Evolutionary conservation across 129 eudicot genomes (phyloP).

Genomic region (Arctium lappa): DNA sequence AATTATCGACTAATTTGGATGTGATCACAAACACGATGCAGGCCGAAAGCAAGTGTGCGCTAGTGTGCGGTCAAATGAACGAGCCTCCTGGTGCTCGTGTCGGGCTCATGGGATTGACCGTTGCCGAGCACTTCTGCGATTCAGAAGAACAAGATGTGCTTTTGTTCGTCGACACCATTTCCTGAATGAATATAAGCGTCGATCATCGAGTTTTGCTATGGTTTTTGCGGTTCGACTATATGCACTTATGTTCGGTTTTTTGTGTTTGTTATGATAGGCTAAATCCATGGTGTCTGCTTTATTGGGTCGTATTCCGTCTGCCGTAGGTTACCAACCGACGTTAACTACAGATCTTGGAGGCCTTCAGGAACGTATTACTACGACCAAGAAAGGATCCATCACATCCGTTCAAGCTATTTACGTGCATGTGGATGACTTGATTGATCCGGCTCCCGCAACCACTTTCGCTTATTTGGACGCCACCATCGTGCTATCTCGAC

Average conservation of each 20-base stretch:
- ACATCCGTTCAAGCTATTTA: slow-evolving; percentile 98
- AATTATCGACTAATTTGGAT: no score
- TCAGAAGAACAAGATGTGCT: slow-evolving; percentile 99
- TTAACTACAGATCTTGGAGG: slow-evolving; percentile 99
- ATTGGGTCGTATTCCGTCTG: slow-evolving; percentile 98
- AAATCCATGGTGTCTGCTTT: slow-evolving; percentile 99
- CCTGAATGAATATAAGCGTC: slow-evolving; percentile 28
- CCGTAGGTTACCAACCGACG: slow-evolving; percentile 98
- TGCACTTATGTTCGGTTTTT: not conserved
- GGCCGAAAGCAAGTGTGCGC: slow-evolving; percentile 97
- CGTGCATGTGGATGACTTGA: slow-evolving; percentile 99
- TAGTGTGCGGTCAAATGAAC: slow-evolving; percentile 98
- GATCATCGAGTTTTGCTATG: not conserved
- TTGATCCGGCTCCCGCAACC: slow-evolving; percentile 99
- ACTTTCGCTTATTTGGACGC: slow-evolving; percentile 99
- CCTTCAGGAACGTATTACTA: slow-evolving; percentile 96
- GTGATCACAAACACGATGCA: slow-evolving; percentile 11
- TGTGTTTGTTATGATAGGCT: slow-evolving; percentile 45
- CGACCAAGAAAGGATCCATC: slow-evolving; percentile 96
- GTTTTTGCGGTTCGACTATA: not conserved
- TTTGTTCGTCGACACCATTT: slow-evolving; percentile 89
- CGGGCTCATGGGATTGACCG: slow-evolving; percentile 94
- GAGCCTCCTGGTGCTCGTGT: slow-evolving; percentile 99
- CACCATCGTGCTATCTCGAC: slow-evolving; percentile 96
- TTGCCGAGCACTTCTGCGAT: slow-evolving; percentile 99